Conservation (phyloP, 148 eudicot species). For the Cornus florida region DNA sequence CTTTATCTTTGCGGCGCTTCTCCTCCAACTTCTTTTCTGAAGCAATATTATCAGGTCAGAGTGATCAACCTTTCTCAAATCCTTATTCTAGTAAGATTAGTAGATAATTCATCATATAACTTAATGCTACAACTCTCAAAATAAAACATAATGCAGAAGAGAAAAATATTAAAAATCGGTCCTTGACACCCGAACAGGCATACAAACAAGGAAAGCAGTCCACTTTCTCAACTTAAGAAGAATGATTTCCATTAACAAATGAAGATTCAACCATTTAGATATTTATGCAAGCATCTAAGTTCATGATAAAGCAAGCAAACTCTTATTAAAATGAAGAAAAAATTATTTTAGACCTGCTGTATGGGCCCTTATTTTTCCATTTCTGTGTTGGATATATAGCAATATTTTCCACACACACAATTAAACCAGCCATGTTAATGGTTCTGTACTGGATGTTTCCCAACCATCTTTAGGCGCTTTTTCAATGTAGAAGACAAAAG, state of each 20-base stretch:
- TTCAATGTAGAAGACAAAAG: background rate
- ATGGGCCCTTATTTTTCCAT: background rate
- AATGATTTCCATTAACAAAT: background rate
- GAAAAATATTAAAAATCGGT: background rate
- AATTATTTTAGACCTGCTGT: background rate
- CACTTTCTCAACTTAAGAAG: background rate
- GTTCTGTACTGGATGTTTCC: background rate
- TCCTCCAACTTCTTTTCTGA: conserved; percentile 70
- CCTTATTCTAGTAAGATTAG: background rate
- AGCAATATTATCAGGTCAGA: conserved; percentile 26
- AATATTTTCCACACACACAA: background rate
- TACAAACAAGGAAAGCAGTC: background rate
- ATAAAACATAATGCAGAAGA: background rate
- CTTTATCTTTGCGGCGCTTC: conserved; percentile 64
- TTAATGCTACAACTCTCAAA: background rate
- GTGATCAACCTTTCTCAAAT: background rate
- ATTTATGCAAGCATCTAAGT: background rate
- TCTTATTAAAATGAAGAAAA: background rate
- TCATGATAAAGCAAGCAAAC: background rate
- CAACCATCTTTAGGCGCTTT: background rate
- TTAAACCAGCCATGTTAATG: background rate
- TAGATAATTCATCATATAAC: background rate
- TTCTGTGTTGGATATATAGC: background rate
- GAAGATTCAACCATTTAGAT: background rate
- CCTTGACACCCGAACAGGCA: background rate